A percentile compares a stretch with the other conserved stretches of the same genome.
These are phyloP conservation scores for Teunomyces cretensis DNA, from an alignment of 805 yeast species.

Conservation along the genomic window DNA sequence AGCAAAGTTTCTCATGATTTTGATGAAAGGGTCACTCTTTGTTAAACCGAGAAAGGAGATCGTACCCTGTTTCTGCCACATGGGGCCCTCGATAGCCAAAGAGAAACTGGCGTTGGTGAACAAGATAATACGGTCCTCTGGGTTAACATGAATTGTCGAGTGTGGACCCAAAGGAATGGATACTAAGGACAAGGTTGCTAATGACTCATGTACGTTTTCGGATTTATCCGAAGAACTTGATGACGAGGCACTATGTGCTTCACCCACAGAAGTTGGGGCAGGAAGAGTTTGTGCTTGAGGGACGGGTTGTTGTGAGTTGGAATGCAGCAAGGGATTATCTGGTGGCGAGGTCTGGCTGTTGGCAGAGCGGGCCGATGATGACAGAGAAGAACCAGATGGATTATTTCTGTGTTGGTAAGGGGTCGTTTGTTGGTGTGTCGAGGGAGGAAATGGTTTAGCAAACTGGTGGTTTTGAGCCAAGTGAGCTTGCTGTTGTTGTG, in stretches of 20 bases:
- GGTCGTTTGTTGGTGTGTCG: neutral
- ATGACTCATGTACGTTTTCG: neutral
- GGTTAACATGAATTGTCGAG: constrained; percentile 30
- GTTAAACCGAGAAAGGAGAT: constrained; percentile 40
- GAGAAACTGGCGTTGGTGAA: constrained; percentile 37
- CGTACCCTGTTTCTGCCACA: constrained; percentile 42
- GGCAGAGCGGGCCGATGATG: too few relatives aligned
- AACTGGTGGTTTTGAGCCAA: neutral
- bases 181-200: neutral
- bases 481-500: neutral
- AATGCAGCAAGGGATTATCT: too few relatives aligned
- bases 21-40: constrained; percentile 40
- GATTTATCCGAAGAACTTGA: neutral
- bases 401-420: neutral
- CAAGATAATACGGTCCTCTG: constrained; percentile 32
- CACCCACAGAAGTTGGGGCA: neutral
- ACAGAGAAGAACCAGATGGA: neutral
- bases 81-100: constrained; percentile 34
- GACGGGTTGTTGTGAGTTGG: too few relatives aligned
- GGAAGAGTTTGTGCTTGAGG: too few relatives aligned
- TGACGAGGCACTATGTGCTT: neutral
- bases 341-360: too few relatives aligned
- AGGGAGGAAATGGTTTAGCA: neutral
- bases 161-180: constrained; percentile 37
- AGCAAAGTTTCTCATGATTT: constrained; percentile 35